Conservation (phyloP, 2,329 filamentous ascomycete genomes). For the Elsinoe arachidis region DNA sequence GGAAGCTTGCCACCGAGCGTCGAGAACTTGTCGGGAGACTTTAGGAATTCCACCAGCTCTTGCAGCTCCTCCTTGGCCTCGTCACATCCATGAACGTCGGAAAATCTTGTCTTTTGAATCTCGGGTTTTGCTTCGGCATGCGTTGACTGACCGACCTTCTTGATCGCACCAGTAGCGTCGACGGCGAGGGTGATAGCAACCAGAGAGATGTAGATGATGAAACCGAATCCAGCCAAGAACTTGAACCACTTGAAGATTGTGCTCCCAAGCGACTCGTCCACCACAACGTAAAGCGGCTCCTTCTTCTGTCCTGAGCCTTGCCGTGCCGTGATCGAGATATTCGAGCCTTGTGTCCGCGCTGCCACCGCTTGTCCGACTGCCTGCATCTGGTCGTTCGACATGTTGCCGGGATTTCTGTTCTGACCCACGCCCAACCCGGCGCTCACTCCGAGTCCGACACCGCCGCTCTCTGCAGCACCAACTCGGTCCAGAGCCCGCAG, state of each 20-base stretch:
- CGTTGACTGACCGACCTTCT: slow-evolving; percentile 63
- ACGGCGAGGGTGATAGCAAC: slow-evolving; percentile 73
- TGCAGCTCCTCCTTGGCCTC: slow-evolving; percentile 97
- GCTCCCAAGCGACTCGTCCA: slow-evolving; percentile 77
- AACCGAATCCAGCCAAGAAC: slow-evolving; percentile 68
- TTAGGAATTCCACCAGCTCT: slow-evolving; percentile 92
- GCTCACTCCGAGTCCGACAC: slow-evolving; percentile 15
- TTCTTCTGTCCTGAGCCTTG: slow-evolving; percentile 64
- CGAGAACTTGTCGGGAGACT: slow-evolving; percentile 86
- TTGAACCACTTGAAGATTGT: slow-evolving; percentile 86
- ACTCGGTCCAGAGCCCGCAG: slow-evolving; percentile 60
- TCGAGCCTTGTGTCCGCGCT: slow-evolving; percentile 59
- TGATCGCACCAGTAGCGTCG: slow-evolving; percentile 69
- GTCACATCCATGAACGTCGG: slow-evolving; percentile 91
- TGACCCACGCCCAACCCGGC: slow-evolving; percentile 15
- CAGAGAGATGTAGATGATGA: slow-evolving; percentile 71
- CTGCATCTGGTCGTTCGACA: slow-evolving; percentile 59
- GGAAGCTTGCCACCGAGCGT: slow-evolving; percentile 92
- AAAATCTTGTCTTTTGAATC: slow-evolving; percentile 82
- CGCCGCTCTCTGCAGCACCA: slow-evolving; percentile 39
- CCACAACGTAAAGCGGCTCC: slow-evolving; percentile 86
- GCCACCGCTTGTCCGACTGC: slow-evolving; percentile 75
- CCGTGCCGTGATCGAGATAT: slow-evolving; percentile 45
- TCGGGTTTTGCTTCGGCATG: slow-evolving; percentile 85
- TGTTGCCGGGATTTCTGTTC: slow-evolving; percentile 27